These are phyloP conservation scores for Chrysoporthe deuterocubensis DNA, from an alignment of 2,329 filamentous ascomycete species.

Conservation along the genomic window DNA sequence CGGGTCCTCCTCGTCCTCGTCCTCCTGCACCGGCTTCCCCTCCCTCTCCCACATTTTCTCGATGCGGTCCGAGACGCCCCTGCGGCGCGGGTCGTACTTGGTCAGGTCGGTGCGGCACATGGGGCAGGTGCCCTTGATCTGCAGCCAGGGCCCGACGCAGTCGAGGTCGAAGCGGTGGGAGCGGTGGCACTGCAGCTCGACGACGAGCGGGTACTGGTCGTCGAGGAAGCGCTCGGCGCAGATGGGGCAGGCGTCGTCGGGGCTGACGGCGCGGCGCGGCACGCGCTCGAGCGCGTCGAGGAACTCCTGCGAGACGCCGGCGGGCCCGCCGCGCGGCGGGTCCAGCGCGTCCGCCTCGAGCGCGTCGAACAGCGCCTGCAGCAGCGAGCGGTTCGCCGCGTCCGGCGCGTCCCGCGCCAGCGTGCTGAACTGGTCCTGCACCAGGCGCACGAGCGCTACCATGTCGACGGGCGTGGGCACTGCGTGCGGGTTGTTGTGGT, in stretches of 20 bases:
- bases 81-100: conserved; percentile 38
- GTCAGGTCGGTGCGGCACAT: conserved; percentile 65
- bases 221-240: conserved; percentile 66
- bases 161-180: conserved; percentile 66
- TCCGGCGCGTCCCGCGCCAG: conserved; percentile 55
- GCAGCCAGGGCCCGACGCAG: conserved; percentile 68
- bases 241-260: conserved; percentile 63
- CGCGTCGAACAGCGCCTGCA: conserved; percentile 51
- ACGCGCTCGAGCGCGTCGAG: conserved; percentile 65
- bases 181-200: conserved; percentile 65
- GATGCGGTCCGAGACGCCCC: conserved; percentile 20
- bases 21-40: conserved; percentile 51
- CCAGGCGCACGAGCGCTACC: conserved; percentile 59
- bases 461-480: conserved; percentile 64
- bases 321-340: conserved; percentile 48
- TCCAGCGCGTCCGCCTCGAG: conserved; percentile 56
- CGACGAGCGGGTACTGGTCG: conserved; percentile 65
- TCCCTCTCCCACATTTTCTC: conserved; percentile 46
- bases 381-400: conserved; percentile 52
- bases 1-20: conserved; percentile 58
- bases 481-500: conserved; percentile 58
- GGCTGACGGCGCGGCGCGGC: conserved; percentile 40
- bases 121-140: conserved; percentile 67
- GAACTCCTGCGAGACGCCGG: conserved; percentile 63
- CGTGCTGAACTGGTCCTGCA: conserved; percentile 62